phyloP scores from a whole-genome alignment of 768 basidiomycete genomes.

The Tricholoma flavovirens region DNA sequence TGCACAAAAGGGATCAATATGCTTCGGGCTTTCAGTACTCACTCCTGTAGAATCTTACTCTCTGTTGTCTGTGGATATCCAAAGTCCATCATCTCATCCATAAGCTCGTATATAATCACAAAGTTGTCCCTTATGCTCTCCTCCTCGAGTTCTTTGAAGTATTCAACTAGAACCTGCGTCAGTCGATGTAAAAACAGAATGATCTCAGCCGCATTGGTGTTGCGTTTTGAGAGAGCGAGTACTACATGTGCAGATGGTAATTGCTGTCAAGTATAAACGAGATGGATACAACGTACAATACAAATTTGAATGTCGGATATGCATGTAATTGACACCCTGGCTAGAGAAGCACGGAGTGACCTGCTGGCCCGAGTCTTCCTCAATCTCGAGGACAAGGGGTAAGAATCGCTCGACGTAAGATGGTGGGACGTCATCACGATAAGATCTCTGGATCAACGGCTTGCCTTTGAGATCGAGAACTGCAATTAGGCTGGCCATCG shows the following conservation, averaged over 20 bases:
- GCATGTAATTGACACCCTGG: conserved; percentile 96
- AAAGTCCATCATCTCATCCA: conserved; percentile 99
- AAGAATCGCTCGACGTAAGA: conserved; percentile 91
- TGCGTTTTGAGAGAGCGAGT: conserved; percentile 91
- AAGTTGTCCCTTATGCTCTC: conserved; percentile 99
- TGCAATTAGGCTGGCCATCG: conserved; percentile 68
- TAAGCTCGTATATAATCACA: conserved; percentile 96
- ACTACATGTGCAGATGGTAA: conserved; percentile 41
- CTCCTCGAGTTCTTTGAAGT: conserved; percentile 99
- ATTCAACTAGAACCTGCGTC: conserved; percentile 89
- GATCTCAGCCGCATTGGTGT: conserved; percentile 92
- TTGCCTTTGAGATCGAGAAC: conserved; percentile 99
- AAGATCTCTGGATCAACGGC: conserved; percentile 92
- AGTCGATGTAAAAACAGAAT: conserved; percentile 95
- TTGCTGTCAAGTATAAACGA: background rate
- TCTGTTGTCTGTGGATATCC: conserved; percentile 99
- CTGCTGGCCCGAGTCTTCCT: conserved; percentile 88
- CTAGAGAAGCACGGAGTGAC: conserved; percentile 95
- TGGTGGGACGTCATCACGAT: conserved; percentile 90
- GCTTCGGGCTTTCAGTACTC: conserved; percentile 19
- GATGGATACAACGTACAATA: conserved; percentile 62
- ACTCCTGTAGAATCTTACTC: conserved; percentile 98
- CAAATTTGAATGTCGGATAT: conserved; percentile 96
- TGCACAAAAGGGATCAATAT: background rate
- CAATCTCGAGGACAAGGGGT: conserved; percentile 88